Percentiles rank a stretch among this genome's conserved stretches.
Evolutionary conservation across 768 basidiomycete species (phyloP).

Genomic region (Xerocomellus intermedius): DNA sequence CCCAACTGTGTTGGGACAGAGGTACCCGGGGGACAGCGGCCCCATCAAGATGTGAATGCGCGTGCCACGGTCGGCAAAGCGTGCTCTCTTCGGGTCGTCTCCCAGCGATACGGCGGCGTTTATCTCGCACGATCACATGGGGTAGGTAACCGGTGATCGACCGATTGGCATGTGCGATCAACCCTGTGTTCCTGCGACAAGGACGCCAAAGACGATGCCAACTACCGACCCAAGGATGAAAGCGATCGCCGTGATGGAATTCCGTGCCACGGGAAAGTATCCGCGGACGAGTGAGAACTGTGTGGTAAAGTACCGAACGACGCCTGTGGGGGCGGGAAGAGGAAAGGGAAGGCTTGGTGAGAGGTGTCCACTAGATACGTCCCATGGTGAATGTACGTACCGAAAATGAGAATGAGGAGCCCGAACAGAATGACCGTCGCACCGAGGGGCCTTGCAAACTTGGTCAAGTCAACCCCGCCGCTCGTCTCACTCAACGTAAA

Average conservation of each 20-base stretch:
- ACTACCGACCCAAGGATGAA: constrained; percentile 40
- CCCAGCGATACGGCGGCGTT: not conserved
- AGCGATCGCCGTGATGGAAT: constrained; percentile 42
- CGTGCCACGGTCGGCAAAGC: not conserved
- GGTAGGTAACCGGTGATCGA: not conserved
- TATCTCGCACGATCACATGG: not conserved
- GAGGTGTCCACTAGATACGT: not conserved
- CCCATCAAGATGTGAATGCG: not conserved
- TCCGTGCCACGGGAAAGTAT: constrained; percentile 53
- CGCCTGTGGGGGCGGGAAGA: constrained; percentile 33
- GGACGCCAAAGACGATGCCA: constrained; percentile 42
- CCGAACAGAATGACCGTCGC: constrained; percentile 46
- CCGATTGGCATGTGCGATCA: not conserved
- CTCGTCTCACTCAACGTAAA: constrained; percentile 37
- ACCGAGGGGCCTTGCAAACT: constrained; percentile 52
- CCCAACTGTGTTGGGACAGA: not conserved
- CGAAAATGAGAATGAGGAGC: constrained; percentile 46
- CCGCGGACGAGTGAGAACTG: constrained; percentile 51
- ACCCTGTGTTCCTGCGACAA: constrained; percentile 32
- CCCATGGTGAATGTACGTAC: constrained; percentile 29
- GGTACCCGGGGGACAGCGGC: not conserved
- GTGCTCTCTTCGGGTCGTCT: not conserved
- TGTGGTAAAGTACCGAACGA: constrained; percentile 51
- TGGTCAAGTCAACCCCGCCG: constrained; percentile 11
- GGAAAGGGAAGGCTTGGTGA: not conserved